phyloP scores from a whole-genome alignment of 2,329 filamentous ascomycete species.

The Pestalotiopsis sp. region DNA sequence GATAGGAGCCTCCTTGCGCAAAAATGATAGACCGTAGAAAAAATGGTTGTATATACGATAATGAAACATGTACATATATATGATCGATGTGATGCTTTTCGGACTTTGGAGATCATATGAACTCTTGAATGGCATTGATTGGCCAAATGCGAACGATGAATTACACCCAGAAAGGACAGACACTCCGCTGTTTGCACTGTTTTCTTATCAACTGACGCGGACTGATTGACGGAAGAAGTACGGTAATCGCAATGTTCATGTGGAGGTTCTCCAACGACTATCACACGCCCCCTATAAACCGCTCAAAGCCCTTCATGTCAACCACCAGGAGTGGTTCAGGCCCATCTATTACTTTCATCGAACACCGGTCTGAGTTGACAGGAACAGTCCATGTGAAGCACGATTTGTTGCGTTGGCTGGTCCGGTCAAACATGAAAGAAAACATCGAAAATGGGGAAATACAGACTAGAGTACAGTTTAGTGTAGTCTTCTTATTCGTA shows the following conservation, averaged over 20 bases:
- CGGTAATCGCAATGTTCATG: not conserved
- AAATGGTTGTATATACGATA: not conserved
- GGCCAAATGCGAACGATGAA: not conserved
- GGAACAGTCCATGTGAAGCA: not conserved
- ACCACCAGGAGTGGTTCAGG: too few relatives aligned
- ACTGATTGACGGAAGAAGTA: too few relatives aligned
- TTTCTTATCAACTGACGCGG: not conserved
- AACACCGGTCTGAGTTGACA: not conserved
- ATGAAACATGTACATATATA: not conserved
- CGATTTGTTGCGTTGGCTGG: not conserved
- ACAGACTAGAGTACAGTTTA: slow-evolving; percentile 11
- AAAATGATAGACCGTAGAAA: slow-evolving; percentile 6
- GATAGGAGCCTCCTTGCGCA: not conserved
- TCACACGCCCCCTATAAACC: too few relatives aligned
- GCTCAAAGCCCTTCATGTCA: too few relatives aligned
- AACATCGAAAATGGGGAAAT: slow-evolving; percentile 1
- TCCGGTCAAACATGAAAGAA: not conserved
- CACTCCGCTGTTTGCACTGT: not conserved
- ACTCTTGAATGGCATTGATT: not conserved
- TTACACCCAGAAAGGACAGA: too few relatives aligned
- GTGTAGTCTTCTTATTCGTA: slow-evolving; percentile 1
- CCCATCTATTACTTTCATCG: not conserved
- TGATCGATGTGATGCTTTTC: not conserved
- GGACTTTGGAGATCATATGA: not conserved
- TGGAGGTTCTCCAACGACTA: not conserved